phyloP scores from a whole-genome alignment of 805 yeast species.

The Pichia cabralensis region DNA sequence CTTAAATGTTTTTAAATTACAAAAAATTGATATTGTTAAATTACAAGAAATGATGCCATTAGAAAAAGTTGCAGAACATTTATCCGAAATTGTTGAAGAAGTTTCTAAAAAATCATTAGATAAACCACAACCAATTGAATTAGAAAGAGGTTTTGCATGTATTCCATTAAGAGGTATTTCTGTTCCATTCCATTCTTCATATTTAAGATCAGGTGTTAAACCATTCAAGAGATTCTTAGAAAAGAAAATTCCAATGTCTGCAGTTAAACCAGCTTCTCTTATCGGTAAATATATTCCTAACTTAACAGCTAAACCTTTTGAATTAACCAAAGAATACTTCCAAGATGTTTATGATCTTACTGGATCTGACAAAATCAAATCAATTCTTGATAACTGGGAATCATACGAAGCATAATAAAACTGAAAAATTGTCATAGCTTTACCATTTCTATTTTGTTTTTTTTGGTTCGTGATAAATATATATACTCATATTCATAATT shows the following conservation, averaged over 20 bases:
- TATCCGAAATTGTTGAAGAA: slow-evolving; percentile 80
- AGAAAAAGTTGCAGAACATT: slow-evolving; percentile 82
- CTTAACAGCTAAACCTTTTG: slow-evolving; percentile 95
- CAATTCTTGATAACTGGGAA: slow-evolving; percentile 93
- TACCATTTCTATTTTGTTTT: too few relatives aligned
- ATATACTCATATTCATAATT: too few relatives aligned
- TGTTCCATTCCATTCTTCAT: slow-evolving; percentile 99
- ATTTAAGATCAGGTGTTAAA: slow-evolving; percentile 95
- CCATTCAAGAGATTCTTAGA: slow-evolving; percentile 97
- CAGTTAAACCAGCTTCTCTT: slow-evolving; percentile 89
- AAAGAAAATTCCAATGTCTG: slow-evolving; percentile 90
- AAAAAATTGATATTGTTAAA: slow-evolving; percentile 88
- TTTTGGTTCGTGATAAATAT: too few relatives aligned
- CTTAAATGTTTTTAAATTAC: slow-evolving; percentile 83
- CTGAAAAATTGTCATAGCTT: too few relatives aligned
- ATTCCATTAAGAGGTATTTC: slow-evolving; percentile 97
- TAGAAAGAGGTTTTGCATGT: slow-evolving; percentile 97
- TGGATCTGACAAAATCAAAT: slow-evolving; percentile 81
- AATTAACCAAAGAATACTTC: slow-evolving; percentile 93
- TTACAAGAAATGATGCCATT: slow-evolving; percentile 72
- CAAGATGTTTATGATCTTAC: slow-evolving; percentile 92
- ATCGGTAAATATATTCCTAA: slow-evolving; percentile 96
- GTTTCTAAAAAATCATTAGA: slow-evolving; percentile 71
- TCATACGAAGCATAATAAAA: slow-evolving; percentile 50
- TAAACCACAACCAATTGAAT: slow-evolving; percentile 93